Evolutionary conservation across 176 grass and related monocot genomes (phyloP), one percentile per base, ranked within the genome.

Genomic region (Aegilops umbellulata): DNA sequence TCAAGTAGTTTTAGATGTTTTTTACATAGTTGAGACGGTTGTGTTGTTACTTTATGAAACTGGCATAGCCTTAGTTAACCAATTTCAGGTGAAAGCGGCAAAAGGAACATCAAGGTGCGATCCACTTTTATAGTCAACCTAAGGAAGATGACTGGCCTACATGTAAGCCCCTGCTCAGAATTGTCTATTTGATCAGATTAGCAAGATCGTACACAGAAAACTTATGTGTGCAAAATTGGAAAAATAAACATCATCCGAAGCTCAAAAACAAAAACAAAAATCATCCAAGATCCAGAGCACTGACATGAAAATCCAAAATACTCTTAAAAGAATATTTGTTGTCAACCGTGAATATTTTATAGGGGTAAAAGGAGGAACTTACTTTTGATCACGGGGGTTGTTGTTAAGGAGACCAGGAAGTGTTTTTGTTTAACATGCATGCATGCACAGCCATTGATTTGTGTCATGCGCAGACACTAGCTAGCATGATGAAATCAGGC

Each of bases 101-200:
- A 13, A 76, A 79, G 58, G 22, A 91, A 65, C 47, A 76, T 86
- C 24, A 86, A 80, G 41, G 42, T 95, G 69, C 91, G 95, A 61
- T 93, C 95, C 19, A 70, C 90, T 51, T 66, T 93, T 67, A 66
- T 93, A n/a, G 87, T 95, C 53, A 97, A 97, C 76, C 70, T 95
- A 64, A 82, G 95, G 19, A 79, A 74, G 16, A 80, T 78, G 10
- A 91, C 87, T 32, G 95, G 91, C 19, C 85, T 97, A 32, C 92
- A 90, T 70, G 95, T 97, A 65, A 88, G 88, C 65, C 30, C 15
- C 14, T 6, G 6, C 53, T 22, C 7, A 3, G 7, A 57, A 6
- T 22, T 57, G 16, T 57, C 47, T 57, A 57, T 57, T 57, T 8
- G 19, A 51, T 51, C 15, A 51, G 51, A 58, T 58, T 22, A 58